Conservation (phyloP, 2,329 filamentous ascomycete species). For the Knoxdaviesia proteae region DNA sequence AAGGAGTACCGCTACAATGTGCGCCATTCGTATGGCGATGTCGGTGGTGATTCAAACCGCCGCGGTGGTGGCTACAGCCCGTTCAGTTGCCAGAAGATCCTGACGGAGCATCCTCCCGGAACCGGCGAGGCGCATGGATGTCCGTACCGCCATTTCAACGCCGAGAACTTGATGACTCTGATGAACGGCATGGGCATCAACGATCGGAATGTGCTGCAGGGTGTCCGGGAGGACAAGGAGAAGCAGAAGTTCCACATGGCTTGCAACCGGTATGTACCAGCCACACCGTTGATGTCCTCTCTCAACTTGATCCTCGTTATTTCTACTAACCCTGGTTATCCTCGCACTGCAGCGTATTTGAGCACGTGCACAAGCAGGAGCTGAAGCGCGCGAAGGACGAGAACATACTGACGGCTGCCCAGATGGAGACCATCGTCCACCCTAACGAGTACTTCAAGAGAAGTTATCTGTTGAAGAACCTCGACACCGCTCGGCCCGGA, state of each 20-base stretch:
- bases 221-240: constrained; percentile 73
- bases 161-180: constrained; percentile 64
- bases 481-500: constrained; percentile 21
- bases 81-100: constrained; percentile 85
- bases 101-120: constrained; percentile 72
- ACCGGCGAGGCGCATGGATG: constrained; percentile 87
- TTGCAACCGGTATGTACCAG: constrained; percentile 52
- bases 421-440: constrained; percentile 88
- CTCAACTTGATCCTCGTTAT: too few relatives aligned
- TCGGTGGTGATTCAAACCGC: constrained; percentile 77
- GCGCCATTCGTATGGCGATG: constrained; percentile 85
- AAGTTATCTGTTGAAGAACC: constrained; percentile 71
- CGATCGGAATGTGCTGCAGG: constrained; percentile 57
- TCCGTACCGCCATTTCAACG: constrained; percentile 77
- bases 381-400: constrained; percentile 61
- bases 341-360: constrained; percentile 46
- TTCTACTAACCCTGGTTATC: not conserved
- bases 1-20: constrained; percentile 97
- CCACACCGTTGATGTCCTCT: not conserved
- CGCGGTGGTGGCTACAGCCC: constrained; percentile 75
- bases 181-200: constrained; percentile 61
- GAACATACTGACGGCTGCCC: constrained; percentile 45
- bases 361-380: constrained; percentile 61
- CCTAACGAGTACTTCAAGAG: constrained; percentile 97
- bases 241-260: constrained; percentile 84